A percentile compares a stretch with the other conserved stretches of the same genome.
phyloP scores from a whole-genome alignment of 2,329 filamentous ascomycete species.

The Colletotrichum simmondsii region DNA sequence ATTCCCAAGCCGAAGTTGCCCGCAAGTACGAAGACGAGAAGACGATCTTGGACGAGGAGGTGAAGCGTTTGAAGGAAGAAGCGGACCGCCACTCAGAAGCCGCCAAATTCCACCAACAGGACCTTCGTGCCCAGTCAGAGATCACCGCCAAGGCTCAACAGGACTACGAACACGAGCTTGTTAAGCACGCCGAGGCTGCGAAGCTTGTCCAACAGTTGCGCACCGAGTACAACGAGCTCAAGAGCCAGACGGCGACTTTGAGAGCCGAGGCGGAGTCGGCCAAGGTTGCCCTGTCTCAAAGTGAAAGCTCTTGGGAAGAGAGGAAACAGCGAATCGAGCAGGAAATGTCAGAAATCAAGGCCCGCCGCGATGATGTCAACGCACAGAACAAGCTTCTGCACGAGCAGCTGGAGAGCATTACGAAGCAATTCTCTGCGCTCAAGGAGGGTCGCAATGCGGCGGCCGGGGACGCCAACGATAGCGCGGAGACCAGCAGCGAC shows the following conservation, averaged over 20 bases:
- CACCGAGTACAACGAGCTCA: slow-evolving; percentile 82
- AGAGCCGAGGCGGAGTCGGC: slow-evolving; percentile 88
- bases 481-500: slow-evolving; percentile 51
- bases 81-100: slow-evolving; percentile 83
- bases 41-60: slow-evolving; percentile 79
- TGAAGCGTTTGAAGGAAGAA: slow-evolving; percentile 84
- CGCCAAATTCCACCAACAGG: slow-evolving; percentile 87
- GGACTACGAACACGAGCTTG: slow-evolving; percentile 92
- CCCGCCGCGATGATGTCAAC: slow-evolving; percentile 83
- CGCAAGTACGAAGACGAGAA: slow-evolving; percentile 85
- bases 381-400: slow-evolving; percentile 93
- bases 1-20: slow-evolving; percentile 80
- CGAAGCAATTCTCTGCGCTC: slow-evolving; percentile 80
- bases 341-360: slow-evolving; percentile 82
- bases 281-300: slow-evolving; percentile 81
- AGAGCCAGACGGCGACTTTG: slow-evolving; percentile 79
- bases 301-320: slow-evolving; percentile 89
- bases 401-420: slow-evolving; percentile 86
- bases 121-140: slow-evolving; percentile 91
- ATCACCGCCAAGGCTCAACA: slow-evolving; percentile 94
- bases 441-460: slow-evolving; percentile 64
- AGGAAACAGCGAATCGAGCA: slow-evolving; percentile 83
- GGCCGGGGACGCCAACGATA: slow-evolving; percentile 58
- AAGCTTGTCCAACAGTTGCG: slow-evolving; percentile 84
- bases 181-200: slow-evolving; percentile 96